Evolutionary conservation across 106 monocot species (phyloP).

Genomic region (Allium cepa): DNA sequence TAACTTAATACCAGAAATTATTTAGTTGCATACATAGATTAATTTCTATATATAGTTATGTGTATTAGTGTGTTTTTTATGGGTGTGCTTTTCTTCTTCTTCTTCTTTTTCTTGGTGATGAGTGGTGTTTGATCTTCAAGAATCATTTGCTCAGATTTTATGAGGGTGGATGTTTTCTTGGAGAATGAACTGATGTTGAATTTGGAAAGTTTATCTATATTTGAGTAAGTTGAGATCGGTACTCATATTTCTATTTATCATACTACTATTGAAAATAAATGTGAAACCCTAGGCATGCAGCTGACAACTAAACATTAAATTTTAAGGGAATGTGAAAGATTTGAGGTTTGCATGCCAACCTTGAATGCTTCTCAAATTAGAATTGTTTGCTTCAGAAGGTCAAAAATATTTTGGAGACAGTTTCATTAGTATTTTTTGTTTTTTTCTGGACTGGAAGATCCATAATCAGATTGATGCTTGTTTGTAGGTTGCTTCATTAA

Average conservation of each 20-base stretch:
- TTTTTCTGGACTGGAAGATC: not conserved
- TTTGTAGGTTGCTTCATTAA: too few species aligned
- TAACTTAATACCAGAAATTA: not conserved
- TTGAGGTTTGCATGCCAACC: not conserved
- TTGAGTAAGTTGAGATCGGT: not conserved
- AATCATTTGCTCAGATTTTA: not conserved
- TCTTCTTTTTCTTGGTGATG: not conserved
- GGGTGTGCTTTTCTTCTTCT: not conserved
- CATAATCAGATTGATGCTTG: too few species aligned
- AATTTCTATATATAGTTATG: not conserved
- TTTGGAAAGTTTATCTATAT: conserved; percentile 6
- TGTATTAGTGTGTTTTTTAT: not conserved
- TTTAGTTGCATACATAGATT: not conserved
- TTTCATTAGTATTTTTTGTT: not conserved
- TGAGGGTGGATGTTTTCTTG: conserved; percentile 5
- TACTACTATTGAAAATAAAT: too few species aligned
- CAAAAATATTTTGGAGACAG: not conserved
- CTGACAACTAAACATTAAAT: not conserved
- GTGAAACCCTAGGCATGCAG: not conserved
- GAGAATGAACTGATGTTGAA: conserved; percentile 4
- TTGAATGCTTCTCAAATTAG: not conserved
- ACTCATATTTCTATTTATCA: too few species aligned
- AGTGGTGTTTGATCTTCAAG: not conserved
- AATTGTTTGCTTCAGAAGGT: not conserved
- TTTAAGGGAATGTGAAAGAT: not conserved